These are phyloP conservation scores for Ophiostoma sp. DNA, from an alignment of 2,329 filamentous ascomycete genomes.

Conservation along the genomic window DNA sequence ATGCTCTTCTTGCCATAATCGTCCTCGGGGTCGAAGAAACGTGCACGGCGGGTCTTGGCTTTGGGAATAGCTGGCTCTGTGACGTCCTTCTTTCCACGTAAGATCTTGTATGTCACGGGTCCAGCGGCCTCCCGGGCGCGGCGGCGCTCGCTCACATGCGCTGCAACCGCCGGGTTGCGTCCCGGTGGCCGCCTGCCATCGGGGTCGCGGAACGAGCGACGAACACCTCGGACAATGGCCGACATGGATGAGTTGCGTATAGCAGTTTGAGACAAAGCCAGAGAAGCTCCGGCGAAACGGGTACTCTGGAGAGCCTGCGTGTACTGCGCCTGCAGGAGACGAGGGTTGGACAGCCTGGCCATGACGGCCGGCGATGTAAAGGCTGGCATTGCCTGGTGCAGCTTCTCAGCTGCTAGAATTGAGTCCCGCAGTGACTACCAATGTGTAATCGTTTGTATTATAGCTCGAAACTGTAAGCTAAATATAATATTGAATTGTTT, in stretches of 20 bases:
- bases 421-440: background rate
- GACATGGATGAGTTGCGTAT: conserved; percentile 26
- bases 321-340: background rate
- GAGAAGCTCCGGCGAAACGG: background rate
- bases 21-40: conserved; percentile 47
- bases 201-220: conserved; percentile 24
- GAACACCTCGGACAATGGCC: conserved; percentile 27
- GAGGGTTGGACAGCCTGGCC: conserved; percentile 13
- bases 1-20: conserved; percentile 51
- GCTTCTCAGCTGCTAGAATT: background rate
- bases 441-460: background rate
- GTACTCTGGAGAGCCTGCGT: background rate
- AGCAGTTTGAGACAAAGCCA: background rate
- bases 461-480: background rate
- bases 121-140: conserved; percentile 28
- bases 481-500: background rate
- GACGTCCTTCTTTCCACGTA: conserved; percentile 50
- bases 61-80: conserved; percentile 38
- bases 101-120: conserved; percentile 34
- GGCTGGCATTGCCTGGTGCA: conserved; percentile 16
- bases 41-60: conserved; percentile 43
- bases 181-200: conserved; percentile 26
- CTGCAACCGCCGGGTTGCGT: conserved; percentile 22
- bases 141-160: conserved; percentile 32
- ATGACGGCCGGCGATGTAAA: conserved; percentile 18